Conservation (phyloP, 768 basidiomycete species). For the Trichaptum fuscoviolaceum region DNA sequence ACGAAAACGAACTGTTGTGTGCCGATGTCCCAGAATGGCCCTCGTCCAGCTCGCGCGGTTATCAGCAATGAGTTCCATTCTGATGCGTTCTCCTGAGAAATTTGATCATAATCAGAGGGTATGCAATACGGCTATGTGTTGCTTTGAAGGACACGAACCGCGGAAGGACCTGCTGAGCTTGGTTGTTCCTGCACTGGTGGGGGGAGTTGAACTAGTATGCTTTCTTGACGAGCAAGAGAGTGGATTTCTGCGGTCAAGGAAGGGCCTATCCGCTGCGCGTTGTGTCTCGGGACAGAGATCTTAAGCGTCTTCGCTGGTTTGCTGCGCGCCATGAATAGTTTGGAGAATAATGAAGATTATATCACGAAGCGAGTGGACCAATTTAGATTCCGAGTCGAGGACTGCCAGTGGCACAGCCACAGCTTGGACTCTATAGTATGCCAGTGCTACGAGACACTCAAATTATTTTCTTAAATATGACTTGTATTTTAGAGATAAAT, state of each 20-base stretch:
- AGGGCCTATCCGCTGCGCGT: slow-evolving; percentile 64
- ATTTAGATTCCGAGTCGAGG: background rate
- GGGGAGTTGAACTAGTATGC: slow-evolving; percentile 48
- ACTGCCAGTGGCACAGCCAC: background rate
- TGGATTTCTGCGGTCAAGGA: slow-evolving; percentile 59
- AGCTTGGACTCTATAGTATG: too few relatives aligned
- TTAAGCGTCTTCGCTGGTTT: slow-evolving; percentile 53
- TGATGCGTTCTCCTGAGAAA: slow-evolving; percentile 63
- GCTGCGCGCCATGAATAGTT: slow-evolving; percentile 49
- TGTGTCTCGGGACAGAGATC: slow-evolving; percentile 67
- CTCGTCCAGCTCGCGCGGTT: slow-evolving; percentile 74
- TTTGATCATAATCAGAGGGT: slow-evolving; percentile 4
- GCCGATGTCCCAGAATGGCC: slow-evolving; percentile 84
- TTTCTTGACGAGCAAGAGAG: slow-evolving; percentile 43
- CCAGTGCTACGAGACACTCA: too few relatives aligned
- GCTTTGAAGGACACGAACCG: slow-evolving; percentile 42
- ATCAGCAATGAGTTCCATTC: slow-evolving; percentile 82
- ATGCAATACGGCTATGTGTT: background rate
- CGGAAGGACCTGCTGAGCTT: slow-evolving; percentile 49
- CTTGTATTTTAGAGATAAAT: too few relatives aligned
- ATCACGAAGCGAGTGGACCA: background rate
- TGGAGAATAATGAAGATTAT: slow-evolving; percentile 8
- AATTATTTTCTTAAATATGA: too few relatives aligned
- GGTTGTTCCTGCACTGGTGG: slow-evolving; percentile 56
- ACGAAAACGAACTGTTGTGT: slow-evolving; percentile 66